Conservation (phyloP, 1,139 yeast species). For the Taiozyma sp. region DNA sequence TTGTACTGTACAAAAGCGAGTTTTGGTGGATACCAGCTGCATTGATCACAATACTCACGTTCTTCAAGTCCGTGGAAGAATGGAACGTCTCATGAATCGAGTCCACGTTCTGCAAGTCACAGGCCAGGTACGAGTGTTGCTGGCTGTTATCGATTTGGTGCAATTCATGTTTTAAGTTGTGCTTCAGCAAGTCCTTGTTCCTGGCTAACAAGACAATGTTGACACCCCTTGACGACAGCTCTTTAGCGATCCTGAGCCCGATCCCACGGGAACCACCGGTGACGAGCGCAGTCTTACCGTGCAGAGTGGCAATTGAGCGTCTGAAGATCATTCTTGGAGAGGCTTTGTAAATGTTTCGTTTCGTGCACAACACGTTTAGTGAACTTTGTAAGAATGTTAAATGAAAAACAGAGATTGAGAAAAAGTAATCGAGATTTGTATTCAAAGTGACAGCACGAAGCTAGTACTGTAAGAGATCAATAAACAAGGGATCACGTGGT, state of each 20-base stretch:
- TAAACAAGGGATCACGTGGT: too few relatives aligned
- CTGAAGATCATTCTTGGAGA: slow-evolving; percentile 1
- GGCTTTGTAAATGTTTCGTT: neutral
- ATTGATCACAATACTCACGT: slow-evolving; percentile 53
- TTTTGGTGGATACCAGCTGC: slow-evolving; percentile 81
- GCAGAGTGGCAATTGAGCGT: slow-evolving; percentile 4
- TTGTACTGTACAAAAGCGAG: slow-evolving; percentile 45
- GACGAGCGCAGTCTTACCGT: slow-evolving; percentile 45
- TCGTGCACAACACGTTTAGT: too few relatives aligned
- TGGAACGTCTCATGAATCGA: slow-evolving; percentile 18
- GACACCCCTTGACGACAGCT: slow-evolving; percentile 58
- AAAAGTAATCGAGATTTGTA: too few relatives aligned
- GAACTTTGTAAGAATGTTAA: neutral
- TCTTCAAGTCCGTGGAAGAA: slow-evolving; percentile 11
- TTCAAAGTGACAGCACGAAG: too few relatives aligned
- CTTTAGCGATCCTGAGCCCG: slow-evolving; percentile 62
- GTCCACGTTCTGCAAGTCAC: slow-evolving; percentile 43
- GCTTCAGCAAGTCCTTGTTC: slow-evolving; percentile 34
- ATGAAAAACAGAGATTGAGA: too few relatives aligned
- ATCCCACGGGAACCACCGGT: slow-evolving; percentile 91
- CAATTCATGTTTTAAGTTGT: slow-evolving; percentile 31
- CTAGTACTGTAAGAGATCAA: too few relatives aligned
- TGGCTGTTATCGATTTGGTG: slow-evolving; percentile 31
- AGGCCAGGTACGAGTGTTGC: slow-evolving; percentile 43
- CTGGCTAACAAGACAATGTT: slow-evolving; percentile 61